Base-by-base conservation (phyloP, 1,139 yeast genomes). In the Saccharomyces hybrid region DNA sequence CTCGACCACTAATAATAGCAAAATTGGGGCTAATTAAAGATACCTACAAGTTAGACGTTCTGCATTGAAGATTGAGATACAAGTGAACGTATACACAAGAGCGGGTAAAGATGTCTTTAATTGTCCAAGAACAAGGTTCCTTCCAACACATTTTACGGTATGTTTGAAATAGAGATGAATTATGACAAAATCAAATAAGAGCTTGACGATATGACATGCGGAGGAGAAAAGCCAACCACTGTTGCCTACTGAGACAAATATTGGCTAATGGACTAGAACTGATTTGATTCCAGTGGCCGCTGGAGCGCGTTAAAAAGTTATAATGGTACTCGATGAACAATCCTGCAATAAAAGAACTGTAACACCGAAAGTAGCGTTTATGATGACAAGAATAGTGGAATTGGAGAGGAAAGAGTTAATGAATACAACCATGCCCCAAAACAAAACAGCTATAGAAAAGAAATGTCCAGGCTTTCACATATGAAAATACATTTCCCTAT, bases 121-220 rank as follows among this genome's bases (percentile, higher is more conserved):
- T 89, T 81, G 95, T 91, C 80, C 95, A 88, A 81, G 98, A 93
- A 84, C 86, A 88, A 83, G 96, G 96, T 80, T 88, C 95, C 78
- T 93, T 95, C 96, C 99, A 95, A 84, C 99, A 95, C 95, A 93
- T 93, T 83, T 89, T 93, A 83, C 99, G 97, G 95, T 87, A 86
- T 79, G 95, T 86, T 63, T 56, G 44, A 38, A 31, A 42, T 14
- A 50, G 21, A 24, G 21, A 11, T 14, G 21, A 38, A 16, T 21
- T 9, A 9, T 38, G 24, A 12, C 44, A 16, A 38, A 38, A 38
- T 38, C 24, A 12, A 21, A 21, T 38, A 4, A 38, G 19, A 38
- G 9, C 44, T 16, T 38, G 11, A 4, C 8, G 6, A 38, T 16
- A 32, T 12, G 19, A 34, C 14, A 27, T 8, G 32, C 42, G 34